Conservation (phyloP, 2,329 filamentous ascomycete species). For the Exophiala mesophila region DNA sequence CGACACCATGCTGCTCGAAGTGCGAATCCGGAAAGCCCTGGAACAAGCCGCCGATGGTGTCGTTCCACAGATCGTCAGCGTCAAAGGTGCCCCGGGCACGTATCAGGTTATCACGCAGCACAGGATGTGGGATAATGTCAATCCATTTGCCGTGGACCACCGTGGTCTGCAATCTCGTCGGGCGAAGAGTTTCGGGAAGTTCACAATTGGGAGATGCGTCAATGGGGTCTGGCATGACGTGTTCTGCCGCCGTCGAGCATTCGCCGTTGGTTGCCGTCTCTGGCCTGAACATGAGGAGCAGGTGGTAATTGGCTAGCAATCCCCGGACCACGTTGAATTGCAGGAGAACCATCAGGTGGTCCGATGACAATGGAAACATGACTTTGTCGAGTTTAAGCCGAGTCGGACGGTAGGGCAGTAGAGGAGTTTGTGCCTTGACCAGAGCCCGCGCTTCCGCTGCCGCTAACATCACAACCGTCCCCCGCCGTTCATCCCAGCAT, state of each 20-base stretch:
- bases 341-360: slow-evolving; percentile 42
- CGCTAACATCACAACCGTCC: slow-evolving; percentile 20
- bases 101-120: slow-evolving; percentile 38
- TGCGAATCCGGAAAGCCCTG: slow-evolving; percentile 43
- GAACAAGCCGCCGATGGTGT: slow-evolving; percentile 40
- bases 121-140: slow-evolving; percentile 38
- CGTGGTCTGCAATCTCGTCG: slow-evolving; percentile 38
- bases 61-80: slow-evolving; percentile 41
- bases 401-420: neutral
- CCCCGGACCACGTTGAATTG: slow-evolving; percentile 41
- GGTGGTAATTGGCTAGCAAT: slow-evolving; percentile 33
- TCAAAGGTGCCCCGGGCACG: slow-evolving; percentile 35
- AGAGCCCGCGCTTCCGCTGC: neutral
- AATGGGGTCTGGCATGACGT: neutral
- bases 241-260: neutral
- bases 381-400: slow-evolving; percentile 9
- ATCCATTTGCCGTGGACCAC: slow-evolving; percentile 39
- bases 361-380: slow-evolving; percentile 38
- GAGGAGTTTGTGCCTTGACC: neutral
- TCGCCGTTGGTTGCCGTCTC: neutral
- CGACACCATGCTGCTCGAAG: slow-evolving; percentile 37
- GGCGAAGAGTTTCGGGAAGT: slow-evolving; percentile 12
- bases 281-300: neutral
- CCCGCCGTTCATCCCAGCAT: slow-evolving; percentile 32
- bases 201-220: neutral